Conservation (phyloP, 2,329 filamentous ascomycete genomes). For the Monosporascus sp. region DNA sequence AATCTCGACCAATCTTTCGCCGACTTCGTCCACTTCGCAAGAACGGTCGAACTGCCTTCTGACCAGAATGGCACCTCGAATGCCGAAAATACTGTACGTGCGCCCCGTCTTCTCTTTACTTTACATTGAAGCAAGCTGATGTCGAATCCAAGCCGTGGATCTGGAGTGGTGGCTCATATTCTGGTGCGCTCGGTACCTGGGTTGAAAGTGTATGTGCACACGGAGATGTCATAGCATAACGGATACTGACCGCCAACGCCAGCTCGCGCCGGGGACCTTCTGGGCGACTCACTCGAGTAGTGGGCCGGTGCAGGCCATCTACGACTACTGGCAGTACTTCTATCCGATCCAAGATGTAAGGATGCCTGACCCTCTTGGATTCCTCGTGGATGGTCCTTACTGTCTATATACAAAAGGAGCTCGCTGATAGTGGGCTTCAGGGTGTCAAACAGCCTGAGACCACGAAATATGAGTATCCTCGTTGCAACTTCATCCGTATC, state of each 20-base stretch:
- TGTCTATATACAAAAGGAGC: too few relatives aligned
- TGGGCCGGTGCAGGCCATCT: constrained; percentile 49
- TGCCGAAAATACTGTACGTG: constrained; percentile 37
- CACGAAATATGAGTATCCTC: too few relatives aligned
- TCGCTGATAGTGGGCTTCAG: too few relatives aligned
- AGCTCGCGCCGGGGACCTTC: constrained; percentile 46
- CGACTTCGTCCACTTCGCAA: constrained; percentile 51
- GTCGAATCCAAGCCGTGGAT: constrained; percentile 43
- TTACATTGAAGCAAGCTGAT: neutral
- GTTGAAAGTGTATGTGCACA: constrained; percentile 32
- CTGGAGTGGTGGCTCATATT: constrained; percentile 50
- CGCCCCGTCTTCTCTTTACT: neutral
- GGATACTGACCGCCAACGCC: constrained; percentile 2
- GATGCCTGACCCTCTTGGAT: neutral
- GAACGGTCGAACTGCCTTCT: constrained; percentile 48
- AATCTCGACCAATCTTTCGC: constrained; percentile 48
- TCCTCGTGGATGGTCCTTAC: neutral
- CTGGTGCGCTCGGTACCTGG: constrained; percentile 52
- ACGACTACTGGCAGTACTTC: constrained; percentile 56
- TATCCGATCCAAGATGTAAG: constrained; percentile 42
- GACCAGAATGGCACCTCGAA: constrained; percentile 42
- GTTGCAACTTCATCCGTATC: too few relatives aligned
- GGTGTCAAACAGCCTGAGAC: too few relatives aligned
- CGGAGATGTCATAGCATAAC: neutral
- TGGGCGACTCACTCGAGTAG: constrained; percentile 56